Percentiles rank a stretch among this genome's conserved stretches.
Evolutionary conservation across 345 rosid genomes (phyloP).

Genomic region (Sonneratia alba): DNA sequence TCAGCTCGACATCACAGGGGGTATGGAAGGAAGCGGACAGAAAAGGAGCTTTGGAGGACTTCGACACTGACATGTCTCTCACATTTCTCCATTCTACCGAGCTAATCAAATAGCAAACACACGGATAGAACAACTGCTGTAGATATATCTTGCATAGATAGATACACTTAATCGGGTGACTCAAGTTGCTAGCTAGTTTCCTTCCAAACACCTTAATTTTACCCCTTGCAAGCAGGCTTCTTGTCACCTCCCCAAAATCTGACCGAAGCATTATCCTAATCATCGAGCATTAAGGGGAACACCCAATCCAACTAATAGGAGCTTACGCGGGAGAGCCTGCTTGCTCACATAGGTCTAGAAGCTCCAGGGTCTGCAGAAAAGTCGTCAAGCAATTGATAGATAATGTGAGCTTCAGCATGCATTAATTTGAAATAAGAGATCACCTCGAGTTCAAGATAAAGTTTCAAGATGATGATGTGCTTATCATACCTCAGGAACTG

Average conservation of each 20-base stretch:
- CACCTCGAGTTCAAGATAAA: not conserved
- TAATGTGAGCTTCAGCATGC: not conserved
- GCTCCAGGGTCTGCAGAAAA: conserved; percentile 67
- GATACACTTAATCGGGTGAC: conserved; percentile 3
- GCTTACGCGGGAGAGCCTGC: conserved; percentile 60
- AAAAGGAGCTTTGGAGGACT: not conserved
- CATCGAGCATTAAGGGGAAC: not conserved
- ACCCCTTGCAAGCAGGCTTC: not conserved
- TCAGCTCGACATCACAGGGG: not conserved
- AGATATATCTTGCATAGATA: not conserved
- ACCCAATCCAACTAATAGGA: not conserved
- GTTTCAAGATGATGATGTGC: not conserved
- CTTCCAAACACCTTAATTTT: not conserved
- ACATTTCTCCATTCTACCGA: not conserved
- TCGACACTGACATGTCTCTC: not conserved
- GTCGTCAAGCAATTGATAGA: not conserved
- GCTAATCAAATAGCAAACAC: not conserved
- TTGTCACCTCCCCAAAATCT: not conserved
- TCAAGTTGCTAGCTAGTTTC: conserved; percentile 4
- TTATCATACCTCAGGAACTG: conserved; percentile 84
- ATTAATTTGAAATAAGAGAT: not conserved
- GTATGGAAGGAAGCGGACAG: not conserved
- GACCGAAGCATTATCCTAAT: not conserved
- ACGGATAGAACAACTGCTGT: not conserved
- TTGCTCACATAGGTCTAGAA: conserved; percentile 86